Conservation (phyloP, 2,329 filamentous ascomycete genomes). For the Ophiostoma pallidulum region DNA sequence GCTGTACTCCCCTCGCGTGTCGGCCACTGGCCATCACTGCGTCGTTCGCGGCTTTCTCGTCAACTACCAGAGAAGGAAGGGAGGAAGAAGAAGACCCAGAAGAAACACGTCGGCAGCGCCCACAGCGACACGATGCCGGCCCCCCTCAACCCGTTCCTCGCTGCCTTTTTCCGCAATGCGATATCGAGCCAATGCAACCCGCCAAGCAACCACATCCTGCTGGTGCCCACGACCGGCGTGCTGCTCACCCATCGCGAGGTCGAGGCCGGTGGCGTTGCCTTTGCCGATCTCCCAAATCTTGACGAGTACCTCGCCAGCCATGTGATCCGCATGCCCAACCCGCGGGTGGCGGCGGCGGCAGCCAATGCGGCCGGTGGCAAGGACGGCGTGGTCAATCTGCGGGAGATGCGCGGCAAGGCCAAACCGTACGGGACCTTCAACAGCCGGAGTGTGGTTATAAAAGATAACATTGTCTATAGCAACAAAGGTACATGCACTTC, state of each 20-base stretch:
- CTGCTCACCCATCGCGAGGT: constrained; percentile 80
- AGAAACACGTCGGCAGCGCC: too few species aligned
- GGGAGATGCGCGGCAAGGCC: constrained; percentile 84
- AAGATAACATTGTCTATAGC: constrained; percentile 85
- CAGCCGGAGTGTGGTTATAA: constrained; percentile 85
- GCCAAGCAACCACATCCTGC: constrained; percentile 82
- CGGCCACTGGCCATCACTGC: background rate
- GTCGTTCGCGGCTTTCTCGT: too few species aligned
- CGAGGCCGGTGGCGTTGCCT: constrained; percentile 61
- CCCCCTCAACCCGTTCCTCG: constrained; percentile 94
- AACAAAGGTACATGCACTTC: constrained; percentile 68
- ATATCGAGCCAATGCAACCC: constrained; percentile 86
- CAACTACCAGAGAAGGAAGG: too few species aligned
- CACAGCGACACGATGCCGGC: constrained; percentile 14
- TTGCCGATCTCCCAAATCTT: constrained; percentile 72
- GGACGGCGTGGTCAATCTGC: constrained; percentile 53
- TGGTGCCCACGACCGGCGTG: constrained; percentile 88
- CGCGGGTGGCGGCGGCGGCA: constrained; percentile 35
- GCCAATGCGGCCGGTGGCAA: constrained; percentile 42
- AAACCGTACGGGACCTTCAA: constrained; percentile 92
- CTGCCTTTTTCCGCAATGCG: constrained; percentile 97
- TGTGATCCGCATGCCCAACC: constrained; percentile 70
- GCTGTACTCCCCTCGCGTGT: background rate
- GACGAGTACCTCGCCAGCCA: constrained; percentile 97
- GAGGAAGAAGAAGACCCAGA: too few species aligned